Conservation (phyloP, 176 grass and related monocot species). For the Secale cereale region DNA sequence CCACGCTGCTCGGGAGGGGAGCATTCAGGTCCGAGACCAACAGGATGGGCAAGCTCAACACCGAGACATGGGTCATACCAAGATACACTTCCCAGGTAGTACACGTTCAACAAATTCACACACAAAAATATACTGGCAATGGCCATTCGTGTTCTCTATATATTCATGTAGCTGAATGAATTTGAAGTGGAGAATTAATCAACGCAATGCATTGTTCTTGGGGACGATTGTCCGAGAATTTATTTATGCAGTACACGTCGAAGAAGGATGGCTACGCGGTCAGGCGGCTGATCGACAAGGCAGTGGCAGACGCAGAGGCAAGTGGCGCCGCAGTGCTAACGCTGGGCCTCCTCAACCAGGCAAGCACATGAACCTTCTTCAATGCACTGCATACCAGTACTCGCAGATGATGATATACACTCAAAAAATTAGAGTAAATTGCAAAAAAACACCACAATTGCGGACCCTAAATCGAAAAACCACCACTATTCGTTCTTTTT, state of each 20-base stretch:
- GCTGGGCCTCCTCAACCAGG: constrained; percentile 70
- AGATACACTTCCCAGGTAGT: constrained; percentile 49
- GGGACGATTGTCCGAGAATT: too few species aligned
- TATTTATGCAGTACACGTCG: constrained; percentile 37
- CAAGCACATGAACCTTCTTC: constrained; percentile 3
- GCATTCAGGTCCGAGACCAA: constrained; percentile 41
- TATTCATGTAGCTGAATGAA: too few species aligned
- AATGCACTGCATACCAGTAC: neutral
- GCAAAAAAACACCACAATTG: too few species aligned
- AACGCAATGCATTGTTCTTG: too few species aligned
- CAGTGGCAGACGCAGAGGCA: constrained; percentile 49
- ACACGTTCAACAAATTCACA: too few species aligned
- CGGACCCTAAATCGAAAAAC: too few species aligned
- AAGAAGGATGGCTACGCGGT: constrained; percentile 6
- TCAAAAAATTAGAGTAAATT: too few species aligned
- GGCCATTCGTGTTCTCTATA: too few species aligned
- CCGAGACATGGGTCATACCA: constrained; percentile 61
- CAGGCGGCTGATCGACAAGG: constrained; percentile 36
- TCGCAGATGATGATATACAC: too few species aligned
- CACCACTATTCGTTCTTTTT: too few species aligned
- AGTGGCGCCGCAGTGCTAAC: constrained; percentile 44
- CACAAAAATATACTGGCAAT: too few species aligned
- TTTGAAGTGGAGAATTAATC: too few species aligned
- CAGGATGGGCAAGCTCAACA: constrained; percentile 29
- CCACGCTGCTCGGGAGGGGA: neutral